A percentile compares a stretch with the other conserved stretches of the same genome.
These are phyloP conservation scores for Aspergillus leporis DNA, from an alignment of 495 filamentous ascomycete species.

Conservation along the genomic window DNA sequence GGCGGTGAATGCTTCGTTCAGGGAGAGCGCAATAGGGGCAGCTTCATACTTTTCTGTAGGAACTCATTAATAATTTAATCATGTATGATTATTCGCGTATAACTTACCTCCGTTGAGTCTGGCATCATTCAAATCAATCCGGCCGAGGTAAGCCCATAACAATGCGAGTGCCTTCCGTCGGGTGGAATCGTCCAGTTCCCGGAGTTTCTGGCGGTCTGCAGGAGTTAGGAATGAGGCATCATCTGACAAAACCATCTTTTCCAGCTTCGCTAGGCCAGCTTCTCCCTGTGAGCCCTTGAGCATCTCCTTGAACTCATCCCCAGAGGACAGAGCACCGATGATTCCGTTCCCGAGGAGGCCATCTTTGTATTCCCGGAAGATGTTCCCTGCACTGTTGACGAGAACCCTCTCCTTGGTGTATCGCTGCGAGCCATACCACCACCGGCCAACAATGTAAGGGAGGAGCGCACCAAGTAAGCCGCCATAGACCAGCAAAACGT, in stretches of 20 bases:
- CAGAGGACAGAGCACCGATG: slow-evolving; percentile 75
- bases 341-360: slow-evolving; percentile 77
- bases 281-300: slow-evolving; percentile 75
- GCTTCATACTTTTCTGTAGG: slow-evolving; percentile 67
- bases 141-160: slow-evolving; percentile 91
- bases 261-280: slow-evolving; percentile 73
- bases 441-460: slow-evolving; percentile 90
- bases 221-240: slow-evolving; percentile 47
- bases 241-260: slow-evolving; percentile 69
- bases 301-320: slow-evolving; percentile 74
- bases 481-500: slow-evolving; percentile 88
- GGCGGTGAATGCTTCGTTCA: slow-evolving; percentile 82
- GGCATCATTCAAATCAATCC: slow-evolving; percentile 73
- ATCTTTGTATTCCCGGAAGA: slow-evolving; percentile 91
- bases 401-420: slow-evolving; percentile 90
- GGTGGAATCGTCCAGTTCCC: slow-evolving; percentile 71
- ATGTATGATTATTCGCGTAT: background rate
- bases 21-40: slow-evolving; percentile 77
- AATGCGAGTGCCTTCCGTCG: slow-evolving; percentile 85
- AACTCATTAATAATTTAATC: slow-evolving; percentile 11
- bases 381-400: slow-evolving; percentile 85
- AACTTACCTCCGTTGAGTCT: slow-evolving; percentile 71
- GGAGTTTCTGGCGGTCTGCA: slow-evolving; percentile 62
- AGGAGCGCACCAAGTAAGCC: slow-evolving; percentile 81
- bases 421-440: slow-evolving; percentile 97